Evolutionary conservation across 768 basidiomycete genomes (phyloP).

Genomic region (Tulasnella sp.): DNA sequence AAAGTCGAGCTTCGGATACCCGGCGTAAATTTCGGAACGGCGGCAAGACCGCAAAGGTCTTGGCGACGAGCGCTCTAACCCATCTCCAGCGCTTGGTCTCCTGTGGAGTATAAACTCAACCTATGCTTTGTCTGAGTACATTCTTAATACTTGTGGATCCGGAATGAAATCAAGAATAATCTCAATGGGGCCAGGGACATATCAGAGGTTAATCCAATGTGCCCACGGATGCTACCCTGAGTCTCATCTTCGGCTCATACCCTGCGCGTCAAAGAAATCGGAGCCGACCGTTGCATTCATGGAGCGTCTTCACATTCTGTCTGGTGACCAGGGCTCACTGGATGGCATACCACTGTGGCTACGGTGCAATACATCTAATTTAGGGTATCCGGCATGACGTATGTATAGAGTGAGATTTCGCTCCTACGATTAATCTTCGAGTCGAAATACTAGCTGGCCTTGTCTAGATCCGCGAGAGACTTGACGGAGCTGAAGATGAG

Average conservation of each 20-base stretch:
- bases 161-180: neutral
- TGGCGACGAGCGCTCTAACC: neutral
- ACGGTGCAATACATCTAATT: neutral
- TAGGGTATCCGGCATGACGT: neutral
- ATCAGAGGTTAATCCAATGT: neutral
- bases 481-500: conserved; percentile 45
- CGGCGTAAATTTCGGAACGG: neutral
- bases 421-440: neutral
- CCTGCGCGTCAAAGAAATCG: neutral
- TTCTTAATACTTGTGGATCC: neutral
- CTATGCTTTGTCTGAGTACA: neutral
- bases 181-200: neutral
- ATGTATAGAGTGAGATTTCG: neutral
- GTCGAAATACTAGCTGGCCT: neutral
- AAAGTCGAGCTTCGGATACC: neutral
- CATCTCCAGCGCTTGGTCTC: neutral
- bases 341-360: neutral
- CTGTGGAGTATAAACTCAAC: neutral
- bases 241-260: neutral
- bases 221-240: neutral
- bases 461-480: conserved; percentile 19
- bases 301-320: neutral
- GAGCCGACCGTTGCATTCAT: neutral
- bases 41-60: neutral
- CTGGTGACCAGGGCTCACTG: neutral